Evolutionary conservation across 176 grass and related monocot genomes (phyloP), one percentile per base, ranked within the genome.

Genomic region (Areca catechu): DNA sequence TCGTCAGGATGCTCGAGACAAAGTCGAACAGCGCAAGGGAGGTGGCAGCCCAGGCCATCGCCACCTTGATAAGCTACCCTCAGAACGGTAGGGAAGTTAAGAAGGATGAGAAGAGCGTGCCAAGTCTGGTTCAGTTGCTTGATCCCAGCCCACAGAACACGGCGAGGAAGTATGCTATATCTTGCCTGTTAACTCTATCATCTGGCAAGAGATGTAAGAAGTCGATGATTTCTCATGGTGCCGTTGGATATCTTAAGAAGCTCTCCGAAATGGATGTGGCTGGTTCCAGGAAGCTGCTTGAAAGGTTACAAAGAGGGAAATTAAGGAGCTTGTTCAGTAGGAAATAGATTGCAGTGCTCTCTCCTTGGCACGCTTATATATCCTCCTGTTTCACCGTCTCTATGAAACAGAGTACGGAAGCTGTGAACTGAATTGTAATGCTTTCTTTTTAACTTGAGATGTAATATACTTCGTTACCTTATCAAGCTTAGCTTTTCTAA

Each of bases 191-290:
- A 62, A 50, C 60, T 15, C 71, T 91, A 19, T 88, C 86, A 0
- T 61, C 86, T 29, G 85, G 83, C 67, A 97, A 91, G 54, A 83
- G 79, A 18, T 91, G 80, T 67, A 91, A 68, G 92, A 97, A 88
- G 58, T 61, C 91, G 54, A 97, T 97, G 92, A 66, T 97, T 62
- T 90, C 92, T 0, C 84, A 97, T 20, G 92, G 92, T 53, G 80
- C 92, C 7, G 91, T 97, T 7, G 92, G 92, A 22, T 97, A 97
- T 72, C 83, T 97, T 28, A 97, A 97, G 78, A 97, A 97, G 78
- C 88, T 97, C 53, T 85, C 86, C 20, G 92, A 97, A 62, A 78
- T 75, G 83, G 87, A 97, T 49, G 83, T 97, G 1, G 65, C 77
- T 34, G 87, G 86, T 58, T 57, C 92, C 19, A 97, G 85, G 75